Conservation (phyloP, 2,329 filamentous ascomycete genomes). For the Cladosporium velox region DNA sequence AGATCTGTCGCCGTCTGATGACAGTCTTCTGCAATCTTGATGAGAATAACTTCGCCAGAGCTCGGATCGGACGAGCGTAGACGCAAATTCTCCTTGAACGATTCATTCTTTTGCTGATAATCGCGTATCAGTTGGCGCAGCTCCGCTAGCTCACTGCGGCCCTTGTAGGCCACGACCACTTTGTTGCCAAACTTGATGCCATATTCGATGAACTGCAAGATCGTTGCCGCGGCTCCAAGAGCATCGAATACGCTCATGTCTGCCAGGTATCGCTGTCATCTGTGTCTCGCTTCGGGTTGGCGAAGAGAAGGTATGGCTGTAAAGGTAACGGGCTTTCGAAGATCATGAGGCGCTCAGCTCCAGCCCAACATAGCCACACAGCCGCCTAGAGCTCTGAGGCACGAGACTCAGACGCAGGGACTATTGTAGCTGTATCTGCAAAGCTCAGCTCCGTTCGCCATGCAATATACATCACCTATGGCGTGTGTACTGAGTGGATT, state of each 20-base stretch:
- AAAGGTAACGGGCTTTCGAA: too few species aligned
- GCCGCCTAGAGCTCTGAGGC: background rate
- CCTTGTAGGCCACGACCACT: background rate
- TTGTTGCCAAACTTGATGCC: constrained; percentile 8
- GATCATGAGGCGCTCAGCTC: background rate
- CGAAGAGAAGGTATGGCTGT: background rate
- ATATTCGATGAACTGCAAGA: constrained; percentile 1
- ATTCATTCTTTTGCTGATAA: background rate
- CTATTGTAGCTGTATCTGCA: background rate
- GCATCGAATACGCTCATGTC: constrained; percentile 1
- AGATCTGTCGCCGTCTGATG: background rate
- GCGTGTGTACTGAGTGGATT: background rate
- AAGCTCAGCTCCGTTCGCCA: background rate
- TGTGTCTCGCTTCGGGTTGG: background rate
- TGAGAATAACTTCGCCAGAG: background rate
- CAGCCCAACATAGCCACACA: too few species aligned
- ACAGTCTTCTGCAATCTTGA: background rate
- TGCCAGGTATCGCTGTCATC: background rate
- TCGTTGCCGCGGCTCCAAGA: background rate
- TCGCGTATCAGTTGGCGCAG: background rate
- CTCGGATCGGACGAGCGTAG: background rate
- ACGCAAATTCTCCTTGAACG: background rate
- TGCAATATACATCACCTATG: background rate
- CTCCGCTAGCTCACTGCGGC: background rate
- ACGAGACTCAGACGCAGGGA: background rate